Percentiles rank a stretch among this genome's conserved stretches.
These are phyloP conservation scores for Isabelozyma heimii DNA, from an alignment of 805 yeast genomes.

Conservation along the genomic window DNA sequence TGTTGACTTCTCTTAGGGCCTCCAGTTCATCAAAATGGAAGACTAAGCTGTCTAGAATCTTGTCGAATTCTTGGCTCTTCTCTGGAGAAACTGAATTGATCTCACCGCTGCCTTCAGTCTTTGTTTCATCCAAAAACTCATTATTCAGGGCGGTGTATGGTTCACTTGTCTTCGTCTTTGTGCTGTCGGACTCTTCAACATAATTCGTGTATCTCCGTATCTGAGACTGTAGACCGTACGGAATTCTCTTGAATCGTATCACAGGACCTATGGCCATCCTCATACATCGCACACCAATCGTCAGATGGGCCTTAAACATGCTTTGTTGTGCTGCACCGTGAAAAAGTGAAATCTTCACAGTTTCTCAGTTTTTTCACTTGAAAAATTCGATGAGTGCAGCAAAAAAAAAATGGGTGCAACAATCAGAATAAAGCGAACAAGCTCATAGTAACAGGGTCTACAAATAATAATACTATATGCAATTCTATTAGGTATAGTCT, in stretches of 20 bases:
- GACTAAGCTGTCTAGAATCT: neutral
- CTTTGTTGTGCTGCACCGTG: neutral
- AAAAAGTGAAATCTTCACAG: neutral
- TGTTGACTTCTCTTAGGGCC: constrained; percentile 3
- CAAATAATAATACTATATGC: neutral
- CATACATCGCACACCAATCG: neutral
- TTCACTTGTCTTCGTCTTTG: no score
- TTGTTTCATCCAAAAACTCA: no score
- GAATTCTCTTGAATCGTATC: neutral
- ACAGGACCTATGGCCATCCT: neutral
- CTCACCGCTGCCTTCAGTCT: neutral
- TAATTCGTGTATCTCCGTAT: neutral
- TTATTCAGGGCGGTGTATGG: no score
- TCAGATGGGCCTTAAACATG: neutral
- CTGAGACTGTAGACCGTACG: neutral
- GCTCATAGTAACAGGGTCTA: no score
- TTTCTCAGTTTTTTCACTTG: neutral
- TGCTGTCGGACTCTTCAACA: neutral
- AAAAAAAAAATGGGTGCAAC: no score
- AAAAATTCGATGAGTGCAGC: neutral
- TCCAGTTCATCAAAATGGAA: neutral
- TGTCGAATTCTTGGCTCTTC: neutral
- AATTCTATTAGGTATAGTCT: neutral
- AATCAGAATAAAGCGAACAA: no score
- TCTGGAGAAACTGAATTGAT: neutral